Percentiles rank a stretch among this genome's conserved stretches.
phyloP scores from a whole-genome alignment of 73 alveolate species.

The Paramecium octaurelia region DNA sequence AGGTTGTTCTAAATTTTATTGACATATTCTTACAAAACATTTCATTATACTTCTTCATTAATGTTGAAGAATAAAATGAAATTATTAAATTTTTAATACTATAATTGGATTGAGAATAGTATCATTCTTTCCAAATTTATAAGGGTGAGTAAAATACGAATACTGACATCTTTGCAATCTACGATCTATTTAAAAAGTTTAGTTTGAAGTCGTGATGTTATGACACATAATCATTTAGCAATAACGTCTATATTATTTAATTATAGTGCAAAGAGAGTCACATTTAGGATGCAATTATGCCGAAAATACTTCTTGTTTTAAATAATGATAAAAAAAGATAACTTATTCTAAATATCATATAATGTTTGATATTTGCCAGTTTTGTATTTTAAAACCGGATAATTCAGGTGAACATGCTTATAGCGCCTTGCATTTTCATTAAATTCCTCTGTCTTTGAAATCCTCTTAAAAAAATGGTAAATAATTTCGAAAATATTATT shows the following conservation, averaged over 20 bases:
- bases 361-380: not conserved
- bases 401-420: not conserved
- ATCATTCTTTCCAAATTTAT: not conserved
- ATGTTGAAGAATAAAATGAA: not conserved
- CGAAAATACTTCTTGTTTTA: not conserved
- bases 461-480: not conserved
- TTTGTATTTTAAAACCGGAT: not conserved
- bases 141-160: not conserved
- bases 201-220: not conserved
- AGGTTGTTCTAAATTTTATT: not conserved
- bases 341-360: not conserved
- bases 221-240: not conserved
- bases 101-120: not conserved
- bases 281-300: not conserved
- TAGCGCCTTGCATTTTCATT: not conserved
- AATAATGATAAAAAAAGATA: not conserved
- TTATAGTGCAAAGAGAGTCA: not conserved
- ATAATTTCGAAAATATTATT: not conserved
- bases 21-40: not conserved
- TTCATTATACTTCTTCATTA: not conserved
- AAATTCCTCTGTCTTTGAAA: not conserved
- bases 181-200: not conserved
- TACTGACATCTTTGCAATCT: not conserved
- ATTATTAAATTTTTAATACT: no score
- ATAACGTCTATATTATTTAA: not conserved